Base-by-base conservation (phyloP, 2,329 filamentous ascomycete species). In the Magnaporthales sp. region DNA sequence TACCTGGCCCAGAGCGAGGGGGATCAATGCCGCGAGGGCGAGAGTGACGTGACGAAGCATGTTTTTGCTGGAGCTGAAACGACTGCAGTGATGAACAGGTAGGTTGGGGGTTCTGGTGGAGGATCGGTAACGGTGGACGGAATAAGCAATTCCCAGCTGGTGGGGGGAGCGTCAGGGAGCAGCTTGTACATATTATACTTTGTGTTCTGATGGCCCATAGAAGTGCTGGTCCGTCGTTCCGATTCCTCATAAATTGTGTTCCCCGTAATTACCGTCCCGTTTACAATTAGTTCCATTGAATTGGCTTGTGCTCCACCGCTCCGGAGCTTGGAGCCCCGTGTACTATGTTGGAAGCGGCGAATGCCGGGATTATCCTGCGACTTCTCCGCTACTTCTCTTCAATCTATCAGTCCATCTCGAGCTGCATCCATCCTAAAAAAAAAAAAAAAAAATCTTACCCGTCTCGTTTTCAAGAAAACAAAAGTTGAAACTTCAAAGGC, bases 1-100 rank as follows among this genome's bases (percentile, higher is more conserved):
- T 70, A 86, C 76, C 71, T 87, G 85, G 67, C 78, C 84, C 24
- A 84, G 70, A 29, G 83, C 76, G 64, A 80, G 75, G 1, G 83
- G 80, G 56, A 83, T 72, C 58, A 83, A 74, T 10, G 80, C 78
- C 63, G n/a, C 31, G 26, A 69, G 75, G 66, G 80, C 79, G 66
- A 84, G 73, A 70, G 78, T 76, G 30, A 75, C 72, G 75, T 79
- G 73, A 68, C 74, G 69, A 69, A 84, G 72, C 81, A 84, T 83
- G n/a, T n/a, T 63, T 30, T 72, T 51, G 64, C 38, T 1, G 15
- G 8, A 2, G 19, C 5, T n/a, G 15, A 46, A 6, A 46, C n/a
- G 15, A 2, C 38, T 46, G 15, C 15, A n/a, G 15, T 6, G 15
- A 2, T 46, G 15, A 46, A 4, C 15, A 46, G 15, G 38, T 46